Evolutionary conservation across 2,329 filamentous ascomycete genomes (phyloP).

Genomic region (Alternaria arborescens): DNA sequence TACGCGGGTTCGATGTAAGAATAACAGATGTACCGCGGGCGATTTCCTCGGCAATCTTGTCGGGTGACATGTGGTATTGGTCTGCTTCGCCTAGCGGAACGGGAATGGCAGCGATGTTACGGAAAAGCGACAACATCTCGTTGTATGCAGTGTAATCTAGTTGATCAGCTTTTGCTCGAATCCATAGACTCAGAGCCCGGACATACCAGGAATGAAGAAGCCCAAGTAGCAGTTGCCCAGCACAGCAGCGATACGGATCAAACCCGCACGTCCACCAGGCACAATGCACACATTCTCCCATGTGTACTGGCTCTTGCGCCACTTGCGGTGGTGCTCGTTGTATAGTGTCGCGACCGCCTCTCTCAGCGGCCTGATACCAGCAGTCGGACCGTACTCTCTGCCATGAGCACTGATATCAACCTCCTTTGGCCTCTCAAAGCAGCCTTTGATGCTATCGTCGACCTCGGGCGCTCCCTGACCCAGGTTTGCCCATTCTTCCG

Average conservation of each 20-base stretch:
- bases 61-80: conserved; percentile 90
- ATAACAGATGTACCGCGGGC: conserved; percentile 81
- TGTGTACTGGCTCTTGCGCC: conserved; percentile 87
- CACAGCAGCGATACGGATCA: conserved; percentile 94
- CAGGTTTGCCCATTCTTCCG: conserved; percentile 87
- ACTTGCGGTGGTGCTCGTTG: conserved; percentile 89
- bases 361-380: conserved; percentile 89
- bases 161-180: conserved; percentile 23
- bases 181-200: too few relatives aligned
- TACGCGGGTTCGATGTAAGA: conserved; percentile 92
- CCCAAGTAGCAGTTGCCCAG: conserved; percentile 90
- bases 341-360: conserved; percentile 91
- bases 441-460: conserved; percentile 89
- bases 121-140: conserved; percentile 95
- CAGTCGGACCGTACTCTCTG: conserved; percentile 89
- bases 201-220: conserved; percentile 78
- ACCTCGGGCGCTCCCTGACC: conserved; percentile 95
- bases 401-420: conserved; percentile 81
- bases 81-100: conserved; percentile 81
- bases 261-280: conserved; percentile 86
- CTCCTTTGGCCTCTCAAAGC: conserved; percentile 80
- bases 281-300: conserved; percentile 90
- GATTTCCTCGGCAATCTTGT: conserved; percentile 93
- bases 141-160: conserved; percentile 92
- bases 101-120: conserved; percentile 67